Evolutionary conservation across 2,329 filamentous ascomycete genomes (phyloP).

Genomic region (Xylariales sp.): DNA sequence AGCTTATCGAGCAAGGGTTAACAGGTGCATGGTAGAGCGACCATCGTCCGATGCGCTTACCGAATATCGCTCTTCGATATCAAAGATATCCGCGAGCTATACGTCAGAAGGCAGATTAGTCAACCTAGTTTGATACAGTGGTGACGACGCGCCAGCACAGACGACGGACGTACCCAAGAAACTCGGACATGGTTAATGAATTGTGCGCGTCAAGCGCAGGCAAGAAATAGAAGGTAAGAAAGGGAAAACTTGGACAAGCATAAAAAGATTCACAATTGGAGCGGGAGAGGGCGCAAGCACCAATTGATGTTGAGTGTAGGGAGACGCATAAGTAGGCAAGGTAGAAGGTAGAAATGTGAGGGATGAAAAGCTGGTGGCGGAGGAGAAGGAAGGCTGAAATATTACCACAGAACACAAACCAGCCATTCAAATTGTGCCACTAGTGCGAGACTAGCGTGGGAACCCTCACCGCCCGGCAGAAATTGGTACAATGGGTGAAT

Average conservation of each 20-base stretch:
- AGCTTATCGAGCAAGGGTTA: slow-evolving; percentile 66
- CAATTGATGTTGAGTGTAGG: slow-evolving; percentile 28
- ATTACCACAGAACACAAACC: slow-evolving; percentile 35
- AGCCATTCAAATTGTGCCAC: slow-evolving; percentile 42
- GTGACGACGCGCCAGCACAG: slow-evolving; percentile 19
- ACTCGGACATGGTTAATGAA: slow-evolving; percentile 65
- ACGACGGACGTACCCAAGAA: slow-evolving; percentile 62
- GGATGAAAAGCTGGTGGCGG: slow-evolving; percentile 37
- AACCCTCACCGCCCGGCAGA: slow-evolving; percentile 37
- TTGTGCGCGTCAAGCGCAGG: slow-evolving; percentile 45
- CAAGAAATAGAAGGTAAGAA: slow-evolving; percentile 32
- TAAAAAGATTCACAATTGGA: slow-evolving; percentile 12
- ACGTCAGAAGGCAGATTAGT: slow-evolving; percentile 42
- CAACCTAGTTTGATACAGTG: slow-evolving; percentile 12
- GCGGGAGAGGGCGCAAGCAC: slow-evolving; percentile 28
- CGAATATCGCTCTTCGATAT: slow-evolving; percentile 98
- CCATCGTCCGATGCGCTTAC: slow-evolving; percentile 63
- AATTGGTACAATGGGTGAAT: neutral
- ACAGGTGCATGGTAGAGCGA: slow-evolving; percentile 30
- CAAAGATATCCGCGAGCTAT: slow-evolving; percentile 90
- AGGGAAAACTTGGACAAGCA: slow-evolving; percentile 15
- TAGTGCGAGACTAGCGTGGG: slow-evolving; percentile 22
- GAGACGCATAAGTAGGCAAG: slow-evolving; percentile 29
- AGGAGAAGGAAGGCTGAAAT: slow-evolving; percentile 42
- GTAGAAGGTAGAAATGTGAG: slow-evolving; percentile 31